These are phyloP conservation scores for Acephala macrosclerotiorum DNA, from an alignment of 2,329 filamentous ascomycete species.

Conservation along the genomic window DNA sequence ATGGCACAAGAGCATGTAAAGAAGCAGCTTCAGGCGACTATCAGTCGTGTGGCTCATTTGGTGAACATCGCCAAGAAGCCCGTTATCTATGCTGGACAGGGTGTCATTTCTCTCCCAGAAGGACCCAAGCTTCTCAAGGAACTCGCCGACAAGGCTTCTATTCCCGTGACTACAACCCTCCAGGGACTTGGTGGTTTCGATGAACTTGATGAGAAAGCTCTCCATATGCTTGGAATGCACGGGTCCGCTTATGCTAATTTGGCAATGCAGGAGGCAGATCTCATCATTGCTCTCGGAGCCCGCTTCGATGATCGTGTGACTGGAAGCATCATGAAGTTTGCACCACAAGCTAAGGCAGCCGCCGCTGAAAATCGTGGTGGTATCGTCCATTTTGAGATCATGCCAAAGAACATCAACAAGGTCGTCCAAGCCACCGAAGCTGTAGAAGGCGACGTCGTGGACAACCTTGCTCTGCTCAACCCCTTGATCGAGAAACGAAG, in stretches of 20 bases:
- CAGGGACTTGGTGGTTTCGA: conserved; percentile 93
- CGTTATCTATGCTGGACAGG: conserved; percentile 93
- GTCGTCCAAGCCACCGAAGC: conserved; percentile 96
- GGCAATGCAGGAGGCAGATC: conserved; percentile 95
- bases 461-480: conserved; percentile 78
- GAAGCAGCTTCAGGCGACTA: conserved; percentile 76
- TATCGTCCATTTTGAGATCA: conserved; percentile 97
- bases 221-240: conserved; percentile 99
- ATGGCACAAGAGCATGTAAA: conserved; percentile 77
- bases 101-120: conserved; percentile 80
- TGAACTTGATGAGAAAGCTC: conserved; percentile 89
- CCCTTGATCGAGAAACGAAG: conserved; percentile 71
- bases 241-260: conserved; percentile 97
- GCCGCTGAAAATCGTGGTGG: conserved; percentile 87
- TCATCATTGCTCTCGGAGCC: conserved; percentile 92
- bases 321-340: conserved; percentile 81
- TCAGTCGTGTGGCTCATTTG: conserved; percentile 79
- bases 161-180: conserved; percentile 95
- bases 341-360: conserved; percentile 84
- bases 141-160: conserved; percentile 87
- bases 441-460: conserved; percentile 88
- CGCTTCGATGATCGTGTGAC: conserved; percentile 98
- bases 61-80: conserved; percentile 93
- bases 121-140: conserved; percentile 82
- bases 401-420: conserved; percentile 99